These are phyloP conservation scores for Hemileccinum impolitum DNA, from an alignment of 768 basidiomycete genomes.

Conservation along the genomic window DNA sequence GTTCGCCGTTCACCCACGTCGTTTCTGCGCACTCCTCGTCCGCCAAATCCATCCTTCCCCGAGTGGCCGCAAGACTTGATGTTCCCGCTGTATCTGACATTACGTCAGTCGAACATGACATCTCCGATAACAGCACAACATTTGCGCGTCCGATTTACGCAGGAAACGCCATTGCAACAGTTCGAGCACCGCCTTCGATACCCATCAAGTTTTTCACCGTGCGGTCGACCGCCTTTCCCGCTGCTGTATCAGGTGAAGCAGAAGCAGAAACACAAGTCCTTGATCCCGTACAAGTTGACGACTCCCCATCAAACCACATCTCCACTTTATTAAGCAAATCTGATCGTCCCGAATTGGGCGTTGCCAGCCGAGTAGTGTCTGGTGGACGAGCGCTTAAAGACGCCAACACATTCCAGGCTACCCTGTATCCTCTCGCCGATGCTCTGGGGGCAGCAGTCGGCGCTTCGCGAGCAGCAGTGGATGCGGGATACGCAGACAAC, in stretches of 20 bases:
- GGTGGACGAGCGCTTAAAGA: slow-evolving; percentile 95
- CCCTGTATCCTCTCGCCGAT: slow-evolving; percentile 90
- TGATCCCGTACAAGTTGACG: slow-evolving; percentile 58
- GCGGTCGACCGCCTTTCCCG: slow-evolving; percentile 84
- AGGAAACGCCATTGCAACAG: slow-evolving; percentile 93
- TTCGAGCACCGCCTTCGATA: slow-evolving; percentile 74
- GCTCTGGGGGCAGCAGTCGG: slow-evolving; percentile 93
- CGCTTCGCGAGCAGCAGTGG: slow-evolving; percentile 96
- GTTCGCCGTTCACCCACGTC: slow-evolving; percentile 79
- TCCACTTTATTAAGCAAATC: slow-evolving; percentile 81
- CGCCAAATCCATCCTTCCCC: slow-evolving; percentile 90
- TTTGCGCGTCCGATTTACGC: slow-evolving; percentile 97
- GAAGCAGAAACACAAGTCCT: slow-evolving; percentile 60
- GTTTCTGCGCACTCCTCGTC: slow-evolving; percentile 89
- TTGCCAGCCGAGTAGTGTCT: slow-evolving; percentile 85
- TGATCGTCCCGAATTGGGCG: slow-evolving; percentile 87
- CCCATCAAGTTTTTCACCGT: slow-evolving; percentile 94
- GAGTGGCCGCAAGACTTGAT: slow-evolving; percentile 87
- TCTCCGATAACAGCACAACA: slow-evolving; percentile 67
- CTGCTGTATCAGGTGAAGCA: slow-evolving; percentile 46
- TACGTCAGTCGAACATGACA: slow-evolving; percentile 73
- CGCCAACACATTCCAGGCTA: slow-evolving; percentile 84
- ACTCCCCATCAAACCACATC: slow-evolving; percentile 55
- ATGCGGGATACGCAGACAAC: slow-evolving; percentile 97
- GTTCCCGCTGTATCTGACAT: slow-evolving; percentile 90